Evolutionary conservation across 2,329 filamentous ascomycete species (phyloP).

Genomic region (Ophiocordyceps camponoti-leonardi): DNA sequence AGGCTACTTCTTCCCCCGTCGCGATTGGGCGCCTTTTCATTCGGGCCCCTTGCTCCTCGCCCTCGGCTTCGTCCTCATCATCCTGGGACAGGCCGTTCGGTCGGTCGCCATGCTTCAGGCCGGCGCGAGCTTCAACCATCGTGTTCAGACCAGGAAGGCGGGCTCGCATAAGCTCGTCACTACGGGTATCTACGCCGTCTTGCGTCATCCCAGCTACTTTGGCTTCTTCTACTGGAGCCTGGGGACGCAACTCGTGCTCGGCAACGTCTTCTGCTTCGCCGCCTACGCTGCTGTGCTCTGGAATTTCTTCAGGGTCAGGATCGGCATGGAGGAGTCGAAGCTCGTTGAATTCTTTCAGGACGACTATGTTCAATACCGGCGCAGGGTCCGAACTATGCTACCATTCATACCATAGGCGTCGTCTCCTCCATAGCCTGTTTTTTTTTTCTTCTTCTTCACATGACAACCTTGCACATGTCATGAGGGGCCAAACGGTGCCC

Average conservation of each 20-base stretch:
- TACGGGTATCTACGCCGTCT: slow-evolving; percentile 54
- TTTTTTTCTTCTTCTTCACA: background rate
- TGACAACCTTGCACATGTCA: background rate
- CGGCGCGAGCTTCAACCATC: slow-evolving; percentile 81
- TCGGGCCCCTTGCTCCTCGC: slow-evolving; percentile 24
- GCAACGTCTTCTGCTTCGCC: slow-evolving; percentile 63
- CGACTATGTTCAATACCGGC: slow-evolving; percentile 61
- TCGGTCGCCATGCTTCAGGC: slow-evolving; percentile 80
- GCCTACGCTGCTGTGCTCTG: slow-evolving; percentile 63
- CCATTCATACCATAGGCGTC: slow-evolving; percentile 37
- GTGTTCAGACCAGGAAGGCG: slow-evolving; percentile 55
- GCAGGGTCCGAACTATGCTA: slow-evolving; percentile 58
- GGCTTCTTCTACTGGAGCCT: slow-evolving; percentile 98
- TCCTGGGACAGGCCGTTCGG: slow-evolving; percentile 57
- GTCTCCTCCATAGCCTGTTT: background rate
- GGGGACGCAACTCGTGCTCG: slow-evolving; percentile 82
- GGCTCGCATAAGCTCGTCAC: slow-evolving; percentile 66
- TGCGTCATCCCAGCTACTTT: slow-evolving; percentile 88
- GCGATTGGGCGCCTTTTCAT: slow-evolving; percentile 27
- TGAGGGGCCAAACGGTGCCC: background rate
- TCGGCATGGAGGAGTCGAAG: slow-evolving; percentile 61
- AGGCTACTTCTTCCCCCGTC: slow-evolving; percentile 33
- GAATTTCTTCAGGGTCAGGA: slow-evolving; percentile 65
- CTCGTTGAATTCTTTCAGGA: slow-evolving; percentile 69
- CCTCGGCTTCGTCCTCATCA: slow-evolving; percentile 46